Evolutionary conservation across 2,329 filamentous ascomycete species (phyloP).

Genomic region (Xylariaceae sp.): DNA sequence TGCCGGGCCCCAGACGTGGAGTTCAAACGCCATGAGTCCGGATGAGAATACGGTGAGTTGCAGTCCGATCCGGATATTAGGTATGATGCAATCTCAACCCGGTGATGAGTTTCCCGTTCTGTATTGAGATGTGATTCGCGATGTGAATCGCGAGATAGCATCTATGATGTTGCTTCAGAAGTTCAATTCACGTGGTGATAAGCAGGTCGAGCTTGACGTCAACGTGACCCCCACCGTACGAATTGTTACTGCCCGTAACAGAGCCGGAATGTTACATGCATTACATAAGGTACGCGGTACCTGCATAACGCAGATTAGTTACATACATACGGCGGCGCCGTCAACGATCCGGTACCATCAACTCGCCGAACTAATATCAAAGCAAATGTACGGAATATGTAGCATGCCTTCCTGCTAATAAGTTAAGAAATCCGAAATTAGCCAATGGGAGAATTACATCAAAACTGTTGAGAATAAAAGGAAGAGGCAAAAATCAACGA

Average conservation of each 20-base stretch:
- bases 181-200: constrained; percentile 29
- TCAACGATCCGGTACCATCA: too few species aligned
- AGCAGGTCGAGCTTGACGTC: constrained; percentile 23
- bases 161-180: constrained; percentile 21
- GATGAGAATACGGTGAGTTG: too few species aligned
- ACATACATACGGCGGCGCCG: not conserved
- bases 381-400: not conserved
- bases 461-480: too few species aligned
- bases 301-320: not conserved
- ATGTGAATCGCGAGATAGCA: not conserved
- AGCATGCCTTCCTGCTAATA: too few species aligned
- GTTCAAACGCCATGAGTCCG: constrained; percentile 50
- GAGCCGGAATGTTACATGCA: not conserved
- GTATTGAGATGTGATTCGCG: too few species aligned
- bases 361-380: not conserved
- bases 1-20: constrained; percentile 87
- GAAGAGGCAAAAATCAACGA: not conserved
- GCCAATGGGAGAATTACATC: not conserved
- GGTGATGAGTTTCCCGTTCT: not conserved
- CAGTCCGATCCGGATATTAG: not conserved
- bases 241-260: not conserved
- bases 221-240: constrained; percentile 1
- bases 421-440: not conserved
- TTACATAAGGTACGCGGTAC: not conserved
- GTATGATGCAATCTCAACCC: not conserved